Base-by-base conservation (phyloP, 202 grass and related monocot species). In the Panicum virgatum region DNA sequence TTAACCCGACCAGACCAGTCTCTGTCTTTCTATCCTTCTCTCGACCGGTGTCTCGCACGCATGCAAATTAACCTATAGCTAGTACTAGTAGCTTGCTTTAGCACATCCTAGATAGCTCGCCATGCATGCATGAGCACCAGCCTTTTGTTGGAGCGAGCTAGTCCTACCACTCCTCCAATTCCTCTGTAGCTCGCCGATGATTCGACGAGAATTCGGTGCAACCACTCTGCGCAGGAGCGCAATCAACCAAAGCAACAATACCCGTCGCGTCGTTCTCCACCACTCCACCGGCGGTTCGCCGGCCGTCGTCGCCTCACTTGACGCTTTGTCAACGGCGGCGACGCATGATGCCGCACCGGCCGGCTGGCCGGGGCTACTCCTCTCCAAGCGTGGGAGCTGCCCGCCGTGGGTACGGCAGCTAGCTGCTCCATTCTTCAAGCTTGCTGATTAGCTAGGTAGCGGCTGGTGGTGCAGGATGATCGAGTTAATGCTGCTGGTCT, bases 401-500 rank as follows among this genome's bases (percentile, higher is more conserved):
- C n/a, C n/a, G n/a, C n/a, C n/a, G n/a, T n/a, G n/a, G n/a, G n/a
- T 73, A 73, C 69, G 27, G 69, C 69, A 36, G 69, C 80, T 72
- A n/a, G n/a, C n/a, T n/a, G 58, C 71, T 79, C 39, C 65, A 66
- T 89, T 57, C 82, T 89, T 66, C 6, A 85, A 85, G 77, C 12
- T 50, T 72, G 39, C 50, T 53, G n/a, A 37, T 27, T 78, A 40
- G 43, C 3, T 29, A 46, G 67, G 3, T 36, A 16, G 29, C 9
- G 27, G 7, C 48, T 57, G 47, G 59, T 63, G n/a, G 69, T 50
- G 69, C 26, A 32, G 69, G 45, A 51, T 20, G 18, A 34, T 34
- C 32, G 32, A 29, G 12, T 48, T 59, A 36, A 66, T 78, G 51
- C 26, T 44, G 9, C 46, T 72, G 62, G 9, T 66, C 44, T 27